phyloP scores from a whole-genome alignment of 306 rosid species.

The Dryas octopetala region DNA sequence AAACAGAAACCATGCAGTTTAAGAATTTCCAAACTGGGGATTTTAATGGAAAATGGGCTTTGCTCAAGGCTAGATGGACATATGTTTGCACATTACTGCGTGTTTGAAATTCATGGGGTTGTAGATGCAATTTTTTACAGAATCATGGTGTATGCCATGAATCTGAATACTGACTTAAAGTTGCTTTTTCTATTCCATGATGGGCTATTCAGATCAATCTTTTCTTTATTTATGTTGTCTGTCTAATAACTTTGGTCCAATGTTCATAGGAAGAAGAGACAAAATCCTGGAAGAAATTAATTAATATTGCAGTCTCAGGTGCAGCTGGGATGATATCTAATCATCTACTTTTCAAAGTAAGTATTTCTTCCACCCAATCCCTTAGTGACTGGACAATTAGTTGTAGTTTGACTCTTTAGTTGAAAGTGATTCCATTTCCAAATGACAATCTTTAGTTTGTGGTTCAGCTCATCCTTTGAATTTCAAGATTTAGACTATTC shows the following conservation, averaged over 20 bases:
- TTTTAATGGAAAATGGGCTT: neutral
- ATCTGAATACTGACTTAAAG: neutral
- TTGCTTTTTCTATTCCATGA: neutral
- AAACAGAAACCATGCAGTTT: neutral
- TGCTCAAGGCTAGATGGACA: neutral
- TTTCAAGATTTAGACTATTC: neutral
- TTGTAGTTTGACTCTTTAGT: neutral
- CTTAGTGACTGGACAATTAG: neutral
- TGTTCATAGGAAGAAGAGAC: conserved; percentile 92
- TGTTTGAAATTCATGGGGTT: neutral
- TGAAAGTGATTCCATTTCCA: neutral
- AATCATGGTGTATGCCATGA: neutral
- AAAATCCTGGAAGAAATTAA: conserved; percentile 81
- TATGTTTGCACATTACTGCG: no score
- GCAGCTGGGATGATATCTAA: conserved; percentile 99
- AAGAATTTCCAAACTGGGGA: neutral
- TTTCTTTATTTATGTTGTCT: neutral
- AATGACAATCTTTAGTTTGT: neutral
- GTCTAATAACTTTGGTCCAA: conserved; percentile 12
- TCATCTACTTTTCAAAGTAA: conserved; percentile 92
- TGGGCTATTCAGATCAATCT: neutral
- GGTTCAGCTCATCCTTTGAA: neutral
- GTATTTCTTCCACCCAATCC: conserved; percentile 23
- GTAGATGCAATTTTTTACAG: neutral
- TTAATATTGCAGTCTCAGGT: conserved; percentile 88